phyloP scores from a whole-genome alignment of 345 rosid genomes.

The Pistacia vera region DNA sequence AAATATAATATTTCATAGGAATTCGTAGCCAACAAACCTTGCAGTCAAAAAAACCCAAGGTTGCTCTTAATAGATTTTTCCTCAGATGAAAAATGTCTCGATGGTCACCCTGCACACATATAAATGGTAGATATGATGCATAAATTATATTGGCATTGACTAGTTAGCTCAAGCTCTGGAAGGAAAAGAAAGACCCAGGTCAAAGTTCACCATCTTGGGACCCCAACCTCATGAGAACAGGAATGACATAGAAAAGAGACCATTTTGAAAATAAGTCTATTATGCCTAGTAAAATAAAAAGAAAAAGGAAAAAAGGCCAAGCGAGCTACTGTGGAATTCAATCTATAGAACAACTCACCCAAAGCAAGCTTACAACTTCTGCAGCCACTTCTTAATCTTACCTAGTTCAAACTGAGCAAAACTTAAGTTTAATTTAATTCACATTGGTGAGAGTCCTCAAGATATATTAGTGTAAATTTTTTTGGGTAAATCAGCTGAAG shows the following conservation, averaged over 20 bases:
- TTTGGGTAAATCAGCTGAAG: too few species aligned
- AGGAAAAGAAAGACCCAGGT: not conserved
- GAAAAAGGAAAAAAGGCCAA: too few species aligned
- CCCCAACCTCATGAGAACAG: not conserved
- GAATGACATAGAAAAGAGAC: not conserved
- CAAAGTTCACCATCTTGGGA: not conserved
- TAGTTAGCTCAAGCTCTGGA: not conserved
- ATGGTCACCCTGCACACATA: conserved; percentile 65
- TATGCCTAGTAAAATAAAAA: conserved; percentile 4
- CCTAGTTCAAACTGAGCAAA: conserved; percentile 9
- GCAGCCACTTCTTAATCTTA: not conserved
- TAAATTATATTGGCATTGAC: not conserved
- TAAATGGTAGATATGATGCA: not conserved
- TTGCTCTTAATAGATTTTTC: conserved; percentile 68
- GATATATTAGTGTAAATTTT: not conserved
- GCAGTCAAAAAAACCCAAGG: conserved; percentile 54
- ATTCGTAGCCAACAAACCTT: conserved; percentile 54
- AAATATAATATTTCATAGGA: conserved; percentile 6
- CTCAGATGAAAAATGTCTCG: conserved; percentile 76
- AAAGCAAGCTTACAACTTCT: conserved; percentile 3
- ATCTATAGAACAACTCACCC: not conserved
- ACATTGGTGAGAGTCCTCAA: not conserved
- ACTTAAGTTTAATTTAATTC: not conserved
- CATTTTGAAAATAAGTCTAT: not conserved
- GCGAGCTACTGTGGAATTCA: not conserved